Evolutionary conservation across 306 rosid genomes (phyloP).

Genomic region (Rosa rugosa): DNA sequence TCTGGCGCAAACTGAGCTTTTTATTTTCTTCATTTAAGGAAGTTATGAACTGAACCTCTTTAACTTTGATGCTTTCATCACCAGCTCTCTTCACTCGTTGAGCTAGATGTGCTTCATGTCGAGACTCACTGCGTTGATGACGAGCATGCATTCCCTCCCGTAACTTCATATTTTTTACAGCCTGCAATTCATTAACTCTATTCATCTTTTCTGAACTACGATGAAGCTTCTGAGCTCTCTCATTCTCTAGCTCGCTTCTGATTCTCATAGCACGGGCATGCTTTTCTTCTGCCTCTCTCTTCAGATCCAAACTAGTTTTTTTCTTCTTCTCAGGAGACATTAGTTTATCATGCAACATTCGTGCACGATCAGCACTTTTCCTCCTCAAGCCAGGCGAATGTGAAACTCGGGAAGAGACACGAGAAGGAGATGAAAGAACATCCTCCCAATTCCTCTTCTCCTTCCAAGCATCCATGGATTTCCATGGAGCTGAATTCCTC

Average conservation of each 20-base stretch:
- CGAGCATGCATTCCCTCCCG: slow-evolving; percentile 99
- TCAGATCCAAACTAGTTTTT: slow-evolving; percentile 81
- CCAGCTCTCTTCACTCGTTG: slow-evolving; percentile 99
- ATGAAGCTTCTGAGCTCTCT: slow-evolving; percentile 94
- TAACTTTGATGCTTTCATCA: slow-evolving; percentile 97
- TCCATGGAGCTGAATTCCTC: slow-evolving; percentile 65
- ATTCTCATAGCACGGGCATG: slow-evolving; percentile 98
- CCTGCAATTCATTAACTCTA: slow-evolving; percentile 90
- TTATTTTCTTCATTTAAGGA: slow-evolving; percentile 95
- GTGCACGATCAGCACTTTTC: slow-evolving; percentile 91
- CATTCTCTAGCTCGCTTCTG: slow-evolving; percentile 88
- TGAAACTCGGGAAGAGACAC: slow-evolving; percentile 76
- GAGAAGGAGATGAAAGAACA: slow-evolving; percentile 85
- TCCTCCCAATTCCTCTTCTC: slow-evolving; percentile 97
- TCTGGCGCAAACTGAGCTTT: slow-evolving; percentile 83
- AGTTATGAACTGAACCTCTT: slow-evolving; percentile 95
- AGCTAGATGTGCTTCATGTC: slow-evolving; percentile 96
- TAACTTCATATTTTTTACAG: slow-evolving; percentile 86
- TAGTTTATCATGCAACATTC: slow-evolving; percentile 84
- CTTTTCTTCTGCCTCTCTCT: slow-evolving; percentile 89
- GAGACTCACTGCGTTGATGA: slow-evolving; percentile 92
- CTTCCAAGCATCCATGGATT: slow-evolving; percentile 96
- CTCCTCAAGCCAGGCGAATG: slow-evolving; percentile 81
- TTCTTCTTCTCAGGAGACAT: slow-evolving; percentile 97
- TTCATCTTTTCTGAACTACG: slow-evolving; percentile 83